Base-by-base conservation (phyloP, 345 rosid genomes). In the Lepidium africanum region DNA sequence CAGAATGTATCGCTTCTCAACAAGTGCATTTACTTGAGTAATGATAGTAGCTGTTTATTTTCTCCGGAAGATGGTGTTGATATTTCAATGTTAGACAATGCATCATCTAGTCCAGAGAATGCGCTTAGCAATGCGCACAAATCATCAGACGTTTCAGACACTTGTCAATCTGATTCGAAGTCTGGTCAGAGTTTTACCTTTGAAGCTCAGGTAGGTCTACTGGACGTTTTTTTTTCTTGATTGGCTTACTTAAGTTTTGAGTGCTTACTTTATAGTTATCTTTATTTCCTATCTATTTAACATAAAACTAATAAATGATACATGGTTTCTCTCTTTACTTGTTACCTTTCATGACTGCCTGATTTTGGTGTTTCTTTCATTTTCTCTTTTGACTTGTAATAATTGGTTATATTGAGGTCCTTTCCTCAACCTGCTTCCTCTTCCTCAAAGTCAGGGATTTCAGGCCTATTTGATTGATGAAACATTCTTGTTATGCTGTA, bases 1-100 rank as follows among this genome's bases (percentile, higher is more conserved):
- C 87, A 94, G 97, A 94, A 87, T 77, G 95, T 95, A 57, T 84
- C 76, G 27, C 90, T 91, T 77, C 81, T 94, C 87, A 84, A 86
- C 77, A 89, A 86, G 79, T 82, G 84, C 79, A 80, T 83, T 32
- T 89, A 91, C 86, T 82, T 94, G 90, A 84, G 96, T 75, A 91
- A 83, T 55, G 96, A 86, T 66, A 91, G 99, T 84, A 89, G 96
- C 83, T 94, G 87, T 78, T 81, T 96, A 21, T 78, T 91, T 57
- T 83, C 89, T 41, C 50, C 65, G 33, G 97, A 91, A 69, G 99
- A 94, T 82, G 90, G 92, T 67, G 99, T 94, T 64, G 83, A 89
- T 49, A 79, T 94, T 58, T 78, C 80, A 42, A 75, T 86, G 79
- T 71, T 80, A 54, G 95, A 90, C 57, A 79, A 77, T 59, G 63